Conservation (phyloP, 371 early-diverging fungal species). For the Chytridiales sp. region DNA sequence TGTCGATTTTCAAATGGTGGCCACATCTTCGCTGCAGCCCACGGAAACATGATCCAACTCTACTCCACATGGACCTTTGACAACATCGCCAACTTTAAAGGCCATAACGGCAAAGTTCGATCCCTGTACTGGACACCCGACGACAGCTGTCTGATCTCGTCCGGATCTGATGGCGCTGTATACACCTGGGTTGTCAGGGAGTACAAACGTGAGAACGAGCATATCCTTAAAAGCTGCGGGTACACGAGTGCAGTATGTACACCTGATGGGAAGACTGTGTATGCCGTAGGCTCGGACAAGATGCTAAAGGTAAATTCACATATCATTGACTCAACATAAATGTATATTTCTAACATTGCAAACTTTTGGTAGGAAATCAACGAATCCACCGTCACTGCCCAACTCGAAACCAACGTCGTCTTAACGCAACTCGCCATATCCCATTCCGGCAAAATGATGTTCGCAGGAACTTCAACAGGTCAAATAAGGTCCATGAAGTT, state of each 20-base stretch:
- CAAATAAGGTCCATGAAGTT: conserved; percentile 43
- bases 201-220: conserved; percentile 52
- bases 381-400: conserved; percentile 50
- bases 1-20: conserved; percentile 57
- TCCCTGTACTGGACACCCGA: conserved; percentile 53
- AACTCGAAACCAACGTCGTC: conserved; percentile 42
- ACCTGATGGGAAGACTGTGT: conserved; percentile 41
- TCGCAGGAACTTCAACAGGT: conserved; percentile 48
- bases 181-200: conserved; percentile 51
- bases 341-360: background rate
- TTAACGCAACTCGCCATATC: conserved; percentile 51
- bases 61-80: conserved; percentile 58
- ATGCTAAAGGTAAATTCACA: conserved; percentile 40
- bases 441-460: conserved; percentile 54
- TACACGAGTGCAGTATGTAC: conserved; percentile 48
- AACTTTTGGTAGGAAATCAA: conserved; percentile 47
- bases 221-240: conserved; percentile 51
- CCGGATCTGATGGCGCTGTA: conserved; percentile 55
- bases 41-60: conserved; percentile 52
- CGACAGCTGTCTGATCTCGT: conserved; percentile 48
- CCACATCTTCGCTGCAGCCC: conserved; percentile 56
- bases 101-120: conserved; percentile 56
- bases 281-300: conserved; percentile 54
- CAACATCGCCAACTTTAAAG: conserved; percentile 50
- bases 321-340: background rate